Conservation (phyloP, 2,329 filamentous ascomycete species). For the Chalaropsis thielavioides region DNA sequence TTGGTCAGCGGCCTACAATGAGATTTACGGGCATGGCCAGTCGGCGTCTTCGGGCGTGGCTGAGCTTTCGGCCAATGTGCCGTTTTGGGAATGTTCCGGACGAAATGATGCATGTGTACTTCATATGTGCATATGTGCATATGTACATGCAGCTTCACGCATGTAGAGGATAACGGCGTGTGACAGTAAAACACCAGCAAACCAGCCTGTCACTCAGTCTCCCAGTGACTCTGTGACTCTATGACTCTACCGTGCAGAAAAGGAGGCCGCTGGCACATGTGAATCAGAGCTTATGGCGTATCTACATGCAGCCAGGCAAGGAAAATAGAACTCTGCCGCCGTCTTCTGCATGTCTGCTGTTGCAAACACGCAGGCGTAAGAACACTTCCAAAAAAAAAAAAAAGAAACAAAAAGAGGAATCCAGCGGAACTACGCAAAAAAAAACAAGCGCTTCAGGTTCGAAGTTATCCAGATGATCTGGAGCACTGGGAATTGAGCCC, state of each 20-base stretch:
- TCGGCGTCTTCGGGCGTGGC: background rate
- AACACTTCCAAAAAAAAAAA: no score
- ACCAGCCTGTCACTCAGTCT: no score
- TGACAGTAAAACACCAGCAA: background rate
- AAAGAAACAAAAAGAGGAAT: background rate
- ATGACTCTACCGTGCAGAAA: no score
- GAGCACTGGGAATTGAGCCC: conserved; percentile 20
- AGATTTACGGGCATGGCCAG: background rate
- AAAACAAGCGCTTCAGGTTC: conserved; percentile 7
- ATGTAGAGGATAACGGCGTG: no score
- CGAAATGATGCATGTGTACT: background rate
- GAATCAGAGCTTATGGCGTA: no score
- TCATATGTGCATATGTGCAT: background rate
- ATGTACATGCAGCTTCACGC: background rate
- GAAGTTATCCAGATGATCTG: conserved; percentile 15
- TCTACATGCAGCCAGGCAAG: no score
- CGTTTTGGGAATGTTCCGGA: background rate
- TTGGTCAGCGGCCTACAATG: background rate
- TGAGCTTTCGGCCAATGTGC: background rate
- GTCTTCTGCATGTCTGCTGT: no score
- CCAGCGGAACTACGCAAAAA: no score
- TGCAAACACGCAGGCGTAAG: no score
- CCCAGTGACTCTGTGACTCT: no score
- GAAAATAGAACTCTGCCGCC: no score
- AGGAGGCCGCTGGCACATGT: no score